phyloP scores from a whole-genome alignment of 2,329 filamentous ascomycete species.

The Phyllosticta capitalensis region DNA sequence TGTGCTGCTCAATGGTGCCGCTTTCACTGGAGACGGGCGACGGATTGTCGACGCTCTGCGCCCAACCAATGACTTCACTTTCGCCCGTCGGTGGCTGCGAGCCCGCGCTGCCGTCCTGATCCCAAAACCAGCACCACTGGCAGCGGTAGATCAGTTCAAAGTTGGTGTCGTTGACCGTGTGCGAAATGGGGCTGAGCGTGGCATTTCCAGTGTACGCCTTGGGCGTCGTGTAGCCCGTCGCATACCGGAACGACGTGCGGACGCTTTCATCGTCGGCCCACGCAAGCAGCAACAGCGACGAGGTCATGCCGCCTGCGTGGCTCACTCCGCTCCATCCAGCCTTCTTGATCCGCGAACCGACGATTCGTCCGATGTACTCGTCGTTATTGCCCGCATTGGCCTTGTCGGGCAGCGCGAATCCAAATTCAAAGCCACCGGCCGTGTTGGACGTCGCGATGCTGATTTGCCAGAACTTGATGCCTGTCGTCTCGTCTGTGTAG shows the following conservation, averaged over 20 bases:
- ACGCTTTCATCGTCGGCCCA: constrained; percentile 20
- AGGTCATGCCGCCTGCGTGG: constrained; percentile 27
- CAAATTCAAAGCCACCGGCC: constrained; percentile 26
- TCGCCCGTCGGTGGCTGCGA: constrained; percentile 25
- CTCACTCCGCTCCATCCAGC: constrained; percentile 30
- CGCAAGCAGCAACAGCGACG: constrained; percentile 24
- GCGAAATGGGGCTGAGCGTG: constrained; percentile 51
- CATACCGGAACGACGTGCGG: constrained; percentile 24
- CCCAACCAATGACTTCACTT: constrained; percentile 45
- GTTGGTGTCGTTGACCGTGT: constrained; percentile 46
- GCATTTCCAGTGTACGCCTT: constrained; percentile 52
- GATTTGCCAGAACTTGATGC: constrained; percentile 15
- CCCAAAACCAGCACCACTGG: constrained; percentile 38
- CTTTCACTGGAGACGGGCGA: constrained; percentile 34
- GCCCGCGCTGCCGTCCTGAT: constrained; percentile 32
- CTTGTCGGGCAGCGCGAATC: constrained; percentile 22
- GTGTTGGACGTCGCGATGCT: constrained; percentile 19
- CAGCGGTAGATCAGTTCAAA: constrained; percentile 60
- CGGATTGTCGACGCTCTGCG: constrained; percentile 37
- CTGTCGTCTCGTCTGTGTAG: constrained; percentile 2
- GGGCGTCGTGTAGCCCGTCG: constrained; percentile 48
- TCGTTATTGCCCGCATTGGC: background rate
- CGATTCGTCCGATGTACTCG: constrained; percentile 31
- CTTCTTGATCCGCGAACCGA: constrained; percentile 20
- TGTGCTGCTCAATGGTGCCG: constrained; percentile 44